Conservation (phyloP, 192 early-diverging fungal genomes). For the Phlyctochytrium bullatum region DNA sequence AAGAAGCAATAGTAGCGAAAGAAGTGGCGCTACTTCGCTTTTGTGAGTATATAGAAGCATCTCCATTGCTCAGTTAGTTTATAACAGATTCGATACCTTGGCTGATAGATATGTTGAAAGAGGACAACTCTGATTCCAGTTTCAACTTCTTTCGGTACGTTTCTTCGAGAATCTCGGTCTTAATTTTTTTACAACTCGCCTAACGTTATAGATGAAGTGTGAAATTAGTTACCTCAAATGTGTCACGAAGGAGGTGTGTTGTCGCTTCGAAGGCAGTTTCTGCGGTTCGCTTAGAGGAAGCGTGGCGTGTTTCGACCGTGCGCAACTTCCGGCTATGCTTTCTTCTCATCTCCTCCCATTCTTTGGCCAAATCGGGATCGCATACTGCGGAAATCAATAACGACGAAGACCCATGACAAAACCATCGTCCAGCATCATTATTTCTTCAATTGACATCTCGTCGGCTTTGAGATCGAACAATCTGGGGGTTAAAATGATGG, state of each 20-base stretch:
- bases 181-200: too few relatives aligned
- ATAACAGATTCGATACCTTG: too few relatives aligned
- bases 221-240: slow-evolving; percentile 11
- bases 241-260: neutral
- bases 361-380: neutral
- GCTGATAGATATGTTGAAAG: too few relatives aligned
- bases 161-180: too few relatives aligned
- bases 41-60: too few relatives aligned
- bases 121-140: too few relatives aligned
- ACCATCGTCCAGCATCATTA: neutral
- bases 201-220: too few relatives aligned
- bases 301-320: neutral
- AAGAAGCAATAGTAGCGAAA: neutral
- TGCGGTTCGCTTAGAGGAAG: neutral
- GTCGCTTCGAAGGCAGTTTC: slow-evolving; percentile 11
- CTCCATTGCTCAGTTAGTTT: too few relatives aligned
- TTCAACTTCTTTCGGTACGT: too few relatives aligned
- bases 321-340: neutral
- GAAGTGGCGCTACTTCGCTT: too few relatives aligned
- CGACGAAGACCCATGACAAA: neutral
- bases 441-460: neutral
- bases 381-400: neutral
- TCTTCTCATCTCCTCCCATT: neutral
- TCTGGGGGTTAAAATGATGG: too few relatives aligned
- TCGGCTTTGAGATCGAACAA: neutral